Conservation (phyloP, 441 rosid genomes). For the Erodium moschatum region DNA sequence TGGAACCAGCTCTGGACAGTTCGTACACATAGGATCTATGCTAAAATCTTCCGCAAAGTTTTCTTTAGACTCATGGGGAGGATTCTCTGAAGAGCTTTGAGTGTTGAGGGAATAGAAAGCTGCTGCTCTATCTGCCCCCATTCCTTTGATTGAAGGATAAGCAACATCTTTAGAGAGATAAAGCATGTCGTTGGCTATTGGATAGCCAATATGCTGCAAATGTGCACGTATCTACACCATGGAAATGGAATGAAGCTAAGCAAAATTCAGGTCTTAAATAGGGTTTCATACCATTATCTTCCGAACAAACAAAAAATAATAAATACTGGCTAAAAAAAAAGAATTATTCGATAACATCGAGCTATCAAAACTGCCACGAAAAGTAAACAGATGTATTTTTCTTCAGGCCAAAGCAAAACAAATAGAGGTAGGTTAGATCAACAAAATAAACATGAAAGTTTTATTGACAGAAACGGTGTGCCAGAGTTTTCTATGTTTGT, state of each 20-base stretch:
- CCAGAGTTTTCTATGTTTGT: neutral
- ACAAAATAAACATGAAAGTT: neutral
- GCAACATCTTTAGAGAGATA: constrained; percentile 41
- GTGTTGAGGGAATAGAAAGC: constrained; percentile 25
- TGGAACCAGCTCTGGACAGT: constrained; percentile 73
- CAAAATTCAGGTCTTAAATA: constrained; percentile 1
- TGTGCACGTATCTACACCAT: constrained; percentile 69
- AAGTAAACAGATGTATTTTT: neutral
- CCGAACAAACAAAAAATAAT: neutral
- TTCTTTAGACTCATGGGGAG: constrained; percentile 25
- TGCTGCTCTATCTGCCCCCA: constrained; percentile 48
- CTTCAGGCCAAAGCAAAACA: constrained; percentile 1
- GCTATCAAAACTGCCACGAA: neutral
- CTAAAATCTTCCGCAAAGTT: constrained; percentile 42
- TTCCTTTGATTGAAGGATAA: constrained; percentile 30
- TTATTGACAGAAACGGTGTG: neutral
- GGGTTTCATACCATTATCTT: neutral
- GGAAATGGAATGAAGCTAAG: neutral
- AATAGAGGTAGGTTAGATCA: neutral
- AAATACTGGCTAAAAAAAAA: neutral
- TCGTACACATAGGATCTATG: constrained; percentile 76
- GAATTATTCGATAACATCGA: neutral
- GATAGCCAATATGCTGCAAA: constrained; percentile 68
- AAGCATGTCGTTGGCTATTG: constrained; percentile 77
- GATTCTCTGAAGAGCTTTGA: constrained; percentile 17